Evolutionary conservation across 805 yeast species (phyloP).

Genomic region (Debaryomyces prosopidis): DNA sequence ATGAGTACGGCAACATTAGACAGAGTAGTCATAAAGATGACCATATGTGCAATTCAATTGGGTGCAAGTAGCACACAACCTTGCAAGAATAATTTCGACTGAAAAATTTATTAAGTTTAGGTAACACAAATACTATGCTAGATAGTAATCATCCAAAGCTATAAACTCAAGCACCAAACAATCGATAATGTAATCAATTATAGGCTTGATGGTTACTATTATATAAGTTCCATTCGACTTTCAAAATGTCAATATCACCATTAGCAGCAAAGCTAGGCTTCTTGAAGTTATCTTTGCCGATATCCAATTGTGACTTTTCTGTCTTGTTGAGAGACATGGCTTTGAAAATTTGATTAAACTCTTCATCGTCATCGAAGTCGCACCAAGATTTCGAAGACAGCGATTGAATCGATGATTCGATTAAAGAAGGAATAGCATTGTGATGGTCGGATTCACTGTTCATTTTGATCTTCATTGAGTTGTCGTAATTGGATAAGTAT

Average conservation of each 20-base stretch:
- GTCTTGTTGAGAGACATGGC: neutral
- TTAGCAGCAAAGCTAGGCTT: neutral
- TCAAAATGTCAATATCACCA: constrained; percentile 1
- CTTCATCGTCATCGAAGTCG: constrained; percentile 30
- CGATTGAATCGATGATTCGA: constrained; percentile 30
- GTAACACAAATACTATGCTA: too few relatives aligned
- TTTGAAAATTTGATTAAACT: constrained; percentile 7
- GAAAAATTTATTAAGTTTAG: too few relatives aligned
- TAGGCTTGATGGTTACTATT: neutral
- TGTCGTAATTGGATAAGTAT: constrained; percentile 1
- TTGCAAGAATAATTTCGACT: too few relatives aligned
- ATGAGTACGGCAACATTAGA: too few relatives aligned
- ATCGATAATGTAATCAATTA: neutral
- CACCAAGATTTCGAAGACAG: constrained; percentile 31
- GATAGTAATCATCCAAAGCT: too few relatives aligned
- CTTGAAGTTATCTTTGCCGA: neutral
- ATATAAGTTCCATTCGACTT: constrained; percentile 1
- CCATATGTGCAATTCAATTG: too few relatives aligned
- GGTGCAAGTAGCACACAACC: too few relatives aligned
- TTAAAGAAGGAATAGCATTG: constrained; percentile 25
- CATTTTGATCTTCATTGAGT: neutral
- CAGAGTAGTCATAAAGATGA: too few relatives aligned
- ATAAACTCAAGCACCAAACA: too few relatives aligned
- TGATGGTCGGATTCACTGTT: neutral
- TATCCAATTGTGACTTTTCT: neutral